Evolutionary conservation across 2,329 filamentous ascomycete species (phyloP).

Genomic region (Fusarium sp.): DNA sequence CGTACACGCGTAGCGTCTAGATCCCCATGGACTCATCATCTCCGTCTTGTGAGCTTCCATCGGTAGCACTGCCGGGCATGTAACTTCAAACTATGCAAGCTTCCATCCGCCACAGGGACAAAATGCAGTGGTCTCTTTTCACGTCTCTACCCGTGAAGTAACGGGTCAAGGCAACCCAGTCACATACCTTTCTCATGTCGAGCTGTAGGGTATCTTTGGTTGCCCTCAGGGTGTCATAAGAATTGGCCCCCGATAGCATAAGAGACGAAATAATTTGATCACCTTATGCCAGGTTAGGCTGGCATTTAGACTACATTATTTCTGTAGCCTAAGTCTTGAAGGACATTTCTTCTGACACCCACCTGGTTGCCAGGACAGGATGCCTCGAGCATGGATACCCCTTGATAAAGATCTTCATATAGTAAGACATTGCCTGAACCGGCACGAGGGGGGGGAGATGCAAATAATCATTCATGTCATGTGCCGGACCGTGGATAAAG

Average conservation of each 20-base stretch:
- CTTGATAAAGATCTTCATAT: not conserved
- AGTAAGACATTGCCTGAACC: not conserved
- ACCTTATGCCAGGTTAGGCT: too few species aligned
- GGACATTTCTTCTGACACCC: too few species aligned
- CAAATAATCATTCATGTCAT: not conserved
- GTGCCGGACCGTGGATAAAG: not conserved
- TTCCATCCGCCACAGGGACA: constrained; percentile 11
- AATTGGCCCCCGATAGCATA: too few species aligned
- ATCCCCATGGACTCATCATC: constrained; percentile 24
- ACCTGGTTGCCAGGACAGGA: constrained; percentile 1
- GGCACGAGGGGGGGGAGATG: not conserved
- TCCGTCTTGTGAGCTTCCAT: constrained; percentile 26
- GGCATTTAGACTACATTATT: too few species aligned
- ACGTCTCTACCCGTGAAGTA: not conserved
- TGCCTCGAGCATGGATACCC: not conserved
- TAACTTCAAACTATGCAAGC: constrained; percentile 29
- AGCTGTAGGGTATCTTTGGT: constrained; percentile 19
- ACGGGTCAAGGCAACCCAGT: not conserved
- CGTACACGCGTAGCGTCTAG: constrained; percentile 38
- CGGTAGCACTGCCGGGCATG: constrained; percentile 29
- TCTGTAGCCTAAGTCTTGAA: too few species aligned
- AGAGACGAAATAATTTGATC: too few species aligned
- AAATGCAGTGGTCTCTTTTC: not conserved
- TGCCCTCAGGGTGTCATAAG: not conserved
- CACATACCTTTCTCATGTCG: not conserved